Base-by-base conservation (phyloP, 768 basidiomycete species). In the Boletellus ananas region DNA sequence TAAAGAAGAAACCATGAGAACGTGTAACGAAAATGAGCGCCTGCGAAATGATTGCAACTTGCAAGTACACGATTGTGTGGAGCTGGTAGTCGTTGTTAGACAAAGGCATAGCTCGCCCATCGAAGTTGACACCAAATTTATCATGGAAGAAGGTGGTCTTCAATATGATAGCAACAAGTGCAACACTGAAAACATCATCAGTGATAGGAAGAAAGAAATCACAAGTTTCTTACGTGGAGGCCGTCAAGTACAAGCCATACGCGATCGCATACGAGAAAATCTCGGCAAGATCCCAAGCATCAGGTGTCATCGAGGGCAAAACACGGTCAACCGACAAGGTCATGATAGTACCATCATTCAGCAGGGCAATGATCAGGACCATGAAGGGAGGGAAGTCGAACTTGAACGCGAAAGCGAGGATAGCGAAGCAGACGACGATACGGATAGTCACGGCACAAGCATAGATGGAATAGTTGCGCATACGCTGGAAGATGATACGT, bases 301-400 rank as follows among this genome's bases (percentile, higher is more conserved):
- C 94, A 3, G 95, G 95, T 13, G 87, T 87, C 72, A 76, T 84
- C 34, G 91, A 94, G 18, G 95, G 95, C 59, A 98, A 72, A 49
- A 97, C 95, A 66, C 95, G 90, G 70, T 98, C 95, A 37, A 95
- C 87, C 6, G 89, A 91, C 50, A 97, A 79, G 7, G 95, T 98
- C 94, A 98, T 96, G 79, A 98, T 97, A 55, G 95, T 97, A 67
- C 95, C 95, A 67, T 98, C 95, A 71, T 98, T 98, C 60, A 96
- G 76, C 34, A 97, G 79, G 51, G 95, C 95, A 58, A 98, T 94
- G 70, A 97, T 91, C 69, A 98, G 87, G 59, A 98, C 84, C 95
- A 97, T 98, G 83, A 98, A 98, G 12, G 95, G 93, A 58, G 95
- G 95, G 92, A 98, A 98, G 72, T 96, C 89, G 73, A 95, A 94